Base-by-base conservation (phyloP, 495 filamentous ascomycete genomes). In the Penicillium malachiteum region DNA sequence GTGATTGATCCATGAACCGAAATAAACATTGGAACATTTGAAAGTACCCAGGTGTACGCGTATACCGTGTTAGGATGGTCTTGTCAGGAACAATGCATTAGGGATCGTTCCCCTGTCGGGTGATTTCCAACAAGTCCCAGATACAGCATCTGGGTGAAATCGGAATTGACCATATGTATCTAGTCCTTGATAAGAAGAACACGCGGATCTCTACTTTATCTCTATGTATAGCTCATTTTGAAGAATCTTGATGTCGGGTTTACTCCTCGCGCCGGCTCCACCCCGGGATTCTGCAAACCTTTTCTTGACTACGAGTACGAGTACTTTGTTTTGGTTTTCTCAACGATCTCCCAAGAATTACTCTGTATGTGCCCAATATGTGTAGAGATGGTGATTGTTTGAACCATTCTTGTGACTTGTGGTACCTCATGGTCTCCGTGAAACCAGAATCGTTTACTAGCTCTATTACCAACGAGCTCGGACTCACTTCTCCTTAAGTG, bases 351-450 rank as follows among this genome's bases (percentile, higher is more conserved):
- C 46, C 12, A n/a, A 13, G 14, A 33, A 12, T 26, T 16, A 52
- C 16, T 13, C 21, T 26, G 4, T 26, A 26, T 1, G 21, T 26
- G 21, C 4, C 21, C 21, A 26, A 2, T 26, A 4, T 26, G 21
- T 26, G 21, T 26, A 26, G 21, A 26, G 4, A 42, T 4, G 17
- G 21, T 16, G 18, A 13, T 26, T 18, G 32, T 11, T 26, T 18
- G 7, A 4, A 9, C 11, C 7, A 21, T 35, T 49, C 42, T 55
- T 54, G 38, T 49, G 50, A 45, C 37, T 57, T 66, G 65, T 68
- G 57, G 51, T 56, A 66, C 65, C 56, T 68, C 43, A 56, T 58
- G 41, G 45, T 26, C 48, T 41, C 47, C 50, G 63, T 66, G 65
- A 44, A 68, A 66, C 65, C 63, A 31, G 55, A 26, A 56, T 45